phyloP scores from a whole-genome alignment of 257 asterid species.

The Cordia subcordata region DNA sequence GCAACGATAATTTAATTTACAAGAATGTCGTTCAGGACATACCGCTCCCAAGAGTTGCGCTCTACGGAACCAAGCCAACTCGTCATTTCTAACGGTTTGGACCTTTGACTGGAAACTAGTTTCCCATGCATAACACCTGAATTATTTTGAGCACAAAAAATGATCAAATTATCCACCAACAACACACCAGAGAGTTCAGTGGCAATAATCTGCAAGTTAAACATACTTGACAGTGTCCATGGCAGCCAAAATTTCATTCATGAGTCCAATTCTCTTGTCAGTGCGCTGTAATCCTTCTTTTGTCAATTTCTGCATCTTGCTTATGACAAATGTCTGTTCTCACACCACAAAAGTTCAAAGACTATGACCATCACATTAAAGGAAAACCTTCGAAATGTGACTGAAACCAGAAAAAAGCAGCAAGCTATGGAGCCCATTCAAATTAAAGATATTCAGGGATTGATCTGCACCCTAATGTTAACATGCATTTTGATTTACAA shows the following conservation, averaged over 20 bases:
- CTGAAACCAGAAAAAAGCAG: slow-evolving; percentile 3
- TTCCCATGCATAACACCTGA: slow-evolving; percentile 99
- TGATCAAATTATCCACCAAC: neutral
- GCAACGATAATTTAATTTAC: neutral
- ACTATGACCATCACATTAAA: slow-evolving; percentile 1
- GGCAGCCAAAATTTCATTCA: slow-evolving; percentile 97
- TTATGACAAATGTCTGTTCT: slow-evolving; percentile 68
- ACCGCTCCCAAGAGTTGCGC: slow-evolving; percentile 92
- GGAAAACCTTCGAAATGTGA: neutral
- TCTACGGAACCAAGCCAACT: slow-evolving; percentile 75
- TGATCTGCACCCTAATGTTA: no score
- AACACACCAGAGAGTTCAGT: neutral
- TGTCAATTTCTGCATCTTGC: slow-evolving; percentile 85
- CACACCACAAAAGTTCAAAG: slow-evolving; percentile 20
- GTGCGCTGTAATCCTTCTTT: slow-evolving; percentile 89
- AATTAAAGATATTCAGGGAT: no score
- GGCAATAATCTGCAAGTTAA: neutral
- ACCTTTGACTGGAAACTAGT: slow-evolving; percentile 78
- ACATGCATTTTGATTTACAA: no score
- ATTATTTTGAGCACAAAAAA: slow-evolving; percentile 17
- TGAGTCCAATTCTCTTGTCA: slow-evolving; percentile 93
- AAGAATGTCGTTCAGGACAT: slow-evolving; percentile 17
- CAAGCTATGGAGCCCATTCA: neutral
- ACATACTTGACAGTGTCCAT: slow-evolving; percentile 96
- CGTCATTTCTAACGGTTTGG: slow-evolving; percentile 72